Conservation (phyloP, 176 grass and related monocot species). For the Miscanthus lutarioriparius region DNA sequence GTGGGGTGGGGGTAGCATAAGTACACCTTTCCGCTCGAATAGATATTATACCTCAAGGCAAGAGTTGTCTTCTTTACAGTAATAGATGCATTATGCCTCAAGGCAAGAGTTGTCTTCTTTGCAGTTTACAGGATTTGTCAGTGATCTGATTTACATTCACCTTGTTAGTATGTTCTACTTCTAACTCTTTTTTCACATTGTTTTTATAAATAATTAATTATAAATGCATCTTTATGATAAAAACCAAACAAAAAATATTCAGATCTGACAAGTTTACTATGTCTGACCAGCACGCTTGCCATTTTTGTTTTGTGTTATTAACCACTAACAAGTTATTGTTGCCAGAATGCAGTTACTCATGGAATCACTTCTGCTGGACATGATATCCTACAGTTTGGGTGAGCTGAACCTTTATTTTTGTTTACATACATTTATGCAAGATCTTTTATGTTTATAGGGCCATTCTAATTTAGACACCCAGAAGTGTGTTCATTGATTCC, state of each 20-base stretch:
- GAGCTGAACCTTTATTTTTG: slow-evolving; percentile 46
- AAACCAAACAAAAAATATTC: background rate
- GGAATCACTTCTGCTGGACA: slow-evolving; percentile 69
- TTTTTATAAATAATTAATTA: slow-evolving; percentile 1
- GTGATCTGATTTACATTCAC: background rate
- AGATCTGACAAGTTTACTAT: slow-evolving; percentile 13
- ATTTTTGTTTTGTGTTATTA: slow-evolving; percentile 16
- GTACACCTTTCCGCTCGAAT: background rate
- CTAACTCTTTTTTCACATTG: background rate
- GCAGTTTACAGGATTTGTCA: background rate
- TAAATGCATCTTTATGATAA: slow-evolving; percentile 5
- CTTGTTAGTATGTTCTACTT: slow-evolving; percentile 14
- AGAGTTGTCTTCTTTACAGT: background rate
- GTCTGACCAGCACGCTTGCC: background rate
- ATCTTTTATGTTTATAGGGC: background rate
- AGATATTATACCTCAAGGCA: background rate
- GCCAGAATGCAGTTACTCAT: slow-evolving; percentile 77
- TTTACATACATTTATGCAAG: slow-evolving; percentile 7
- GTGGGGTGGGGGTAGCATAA: background rate
- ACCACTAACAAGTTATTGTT: slow-evolving; percentile 28
- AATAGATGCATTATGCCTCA: slow-evolving; percentile 9
- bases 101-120: background rate
- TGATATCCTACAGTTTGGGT: slow-evolving; percentile 93
- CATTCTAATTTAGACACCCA: background rate
- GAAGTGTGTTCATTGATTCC: background rate